Evolutionary conservation across 2,329 filamentous ascomycete species (phyloP), one percentile per base, ranked within the genome.

Genomic region (Camillea tinctor): DNA sequence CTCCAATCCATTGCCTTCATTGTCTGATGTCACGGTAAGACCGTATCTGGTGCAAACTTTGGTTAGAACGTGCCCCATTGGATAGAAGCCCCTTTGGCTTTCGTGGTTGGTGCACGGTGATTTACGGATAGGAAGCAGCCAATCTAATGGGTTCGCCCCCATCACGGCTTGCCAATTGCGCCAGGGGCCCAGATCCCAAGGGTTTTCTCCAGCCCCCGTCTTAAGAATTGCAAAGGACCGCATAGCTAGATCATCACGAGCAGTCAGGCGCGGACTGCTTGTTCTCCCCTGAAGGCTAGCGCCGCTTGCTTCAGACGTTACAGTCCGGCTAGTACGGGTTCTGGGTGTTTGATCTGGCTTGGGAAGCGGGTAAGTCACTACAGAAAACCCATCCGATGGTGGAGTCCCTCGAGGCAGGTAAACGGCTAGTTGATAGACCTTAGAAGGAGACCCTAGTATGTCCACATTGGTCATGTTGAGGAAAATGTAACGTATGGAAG

Each of bases 381-480:
- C 83, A 1, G 71, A 69, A 64, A 81, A 87, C 13, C 69, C 66
- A 48, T 75, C 73, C 24, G 80, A 77, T 1, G 75, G 64, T 19
- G 70, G 74, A n/a, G 76, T 80, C 50, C 74, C 77, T 48, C 72
- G 75, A 19, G 88, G 88, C 19, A 94, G 81, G 22, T 88, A 83
- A 5, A 97, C 84, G 1, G 94, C 93, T 30, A 98, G 78, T 55
- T 88, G 86, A 75, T 90, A 88, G 4, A 87, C 84, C 61, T 84
- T 87, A 19, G 77, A 81, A 62, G 80, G 83, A 58, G 81, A 80
- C 64, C 81, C 83, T 23, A 96, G 79, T 60, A 88, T 85, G 72
- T 99, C 95, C 60, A 99, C 88, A 19, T 92, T 96, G 0, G 93
- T 96, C 52, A 88, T 81, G 70, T 97, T 97, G 56, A 83, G 77